A percentile compares a stretch with the other conserved stretches of the same genome.
Evolutionary conservation across 345 rosid genomes (phyloP).

Genomic region (Eucalyptus erythrocorys): DNA sequence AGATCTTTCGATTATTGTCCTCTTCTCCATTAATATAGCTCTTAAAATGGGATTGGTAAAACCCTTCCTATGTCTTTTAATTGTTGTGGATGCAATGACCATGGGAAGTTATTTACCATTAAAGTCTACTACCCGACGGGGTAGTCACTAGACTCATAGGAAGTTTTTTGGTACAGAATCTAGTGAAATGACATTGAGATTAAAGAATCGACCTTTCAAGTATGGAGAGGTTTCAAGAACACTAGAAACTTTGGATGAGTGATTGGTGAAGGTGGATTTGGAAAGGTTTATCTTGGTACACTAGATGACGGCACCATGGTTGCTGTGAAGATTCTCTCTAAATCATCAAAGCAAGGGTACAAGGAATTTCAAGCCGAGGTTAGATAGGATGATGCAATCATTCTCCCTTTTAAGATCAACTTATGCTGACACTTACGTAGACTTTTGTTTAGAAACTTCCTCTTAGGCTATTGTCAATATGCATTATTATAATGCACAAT

Average conservation of each 20-base stretch:
- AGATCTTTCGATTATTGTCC: background rate
- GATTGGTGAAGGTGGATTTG: conserved; percentile 15
- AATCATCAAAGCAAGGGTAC: conserved; percentile 11
- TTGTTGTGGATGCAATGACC: background rate
- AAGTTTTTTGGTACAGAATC: background rate
- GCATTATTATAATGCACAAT: background rate
- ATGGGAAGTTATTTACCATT: background rate
- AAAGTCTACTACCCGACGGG: background rate
- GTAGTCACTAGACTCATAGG: background rate
- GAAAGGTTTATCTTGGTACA: conserved; percentile 13
- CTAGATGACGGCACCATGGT: conserved; percentile 1
- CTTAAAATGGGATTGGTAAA: background rate
- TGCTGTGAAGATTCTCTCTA: conserved; percentile 14
- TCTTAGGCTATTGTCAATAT: background rate
- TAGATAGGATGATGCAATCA: background rate
- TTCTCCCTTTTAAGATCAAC: background rate
- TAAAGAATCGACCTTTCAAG: background rate
- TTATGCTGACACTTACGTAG: background rate
- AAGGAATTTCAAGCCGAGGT: conserved; percentile 23
- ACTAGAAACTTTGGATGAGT: conserved; percentile 1
- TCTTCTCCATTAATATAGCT: background rate
- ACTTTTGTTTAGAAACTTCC: rapidly evolving
- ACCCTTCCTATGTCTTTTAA: background rate
- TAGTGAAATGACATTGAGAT: background rate
- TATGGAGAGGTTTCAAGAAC: background rate